Evolutionary conservation across 78 protist species (phyloP).

Genomic region (Anaeramoeba flamelloides): DNA sequence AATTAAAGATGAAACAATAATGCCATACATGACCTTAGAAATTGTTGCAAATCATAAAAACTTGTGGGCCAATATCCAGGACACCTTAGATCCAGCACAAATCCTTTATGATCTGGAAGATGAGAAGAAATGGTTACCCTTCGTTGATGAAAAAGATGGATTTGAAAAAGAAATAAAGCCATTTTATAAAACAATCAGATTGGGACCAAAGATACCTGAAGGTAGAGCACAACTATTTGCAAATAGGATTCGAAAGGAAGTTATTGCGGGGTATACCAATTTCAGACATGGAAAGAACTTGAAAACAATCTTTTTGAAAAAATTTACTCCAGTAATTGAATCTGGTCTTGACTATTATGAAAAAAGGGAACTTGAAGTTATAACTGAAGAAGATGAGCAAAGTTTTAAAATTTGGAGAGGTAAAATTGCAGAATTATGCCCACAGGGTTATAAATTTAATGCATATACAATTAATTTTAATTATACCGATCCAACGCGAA

Average conservation of each 20-base stretch:
- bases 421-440: neutral
- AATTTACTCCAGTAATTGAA: neutral
- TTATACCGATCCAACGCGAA: neutral
- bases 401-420: neutral
- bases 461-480: neutral
- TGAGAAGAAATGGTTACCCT: neutral
- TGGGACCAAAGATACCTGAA: neutral
- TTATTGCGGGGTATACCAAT: neutral
- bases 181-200: neutral
- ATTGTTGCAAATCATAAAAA: neutral
- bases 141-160: neutral
- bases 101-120: neutral
- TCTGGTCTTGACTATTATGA: neutral
- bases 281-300: neutral
- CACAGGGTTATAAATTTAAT: neutral
- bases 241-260: neutral
- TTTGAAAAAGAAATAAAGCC: neutral
- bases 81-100: neutral
- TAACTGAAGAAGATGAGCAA: neutral
- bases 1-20: neutral
- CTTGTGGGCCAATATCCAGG: neutral
- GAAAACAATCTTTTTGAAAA: neutral
- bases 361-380: neutral
- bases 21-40: neutral
- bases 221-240: neutral